These are phyloP conservation scores for Chaetomium tenue DNA, from an alignment of 495 filamentous ascomycete species.

Conservation along the genomic window DNA sequence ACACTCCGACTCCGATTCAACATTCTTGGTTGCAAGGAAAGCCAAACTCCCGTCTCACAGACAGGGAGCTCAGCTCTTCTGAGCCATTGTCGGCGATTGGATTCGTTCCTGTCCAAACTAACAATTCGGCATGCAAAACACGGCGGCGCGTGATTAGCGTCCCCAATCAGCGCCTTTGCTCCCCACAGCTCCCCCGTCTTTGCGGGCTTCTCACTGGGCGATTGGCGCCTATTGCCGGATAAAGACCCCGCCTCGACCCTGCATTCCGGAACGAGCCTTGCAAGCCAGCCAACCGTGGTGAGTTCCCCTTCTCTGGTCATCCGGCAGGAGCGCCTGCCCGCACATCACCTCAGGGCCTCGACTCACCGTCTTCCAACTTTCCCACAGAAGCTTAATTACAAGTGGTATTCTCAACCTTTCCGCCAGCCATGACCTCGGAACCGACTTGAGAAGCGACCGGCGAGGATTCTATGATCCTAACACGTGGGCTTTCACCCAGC, in stretches of 20 bases:
- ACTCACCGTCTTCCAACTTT: conserved; percentile 7
- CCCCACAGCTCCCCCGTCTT: conserved; percentile 16
- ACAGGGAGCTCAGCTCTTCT: too few relatives aligned
- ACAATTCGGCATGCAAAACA: conserved; percentile 1
- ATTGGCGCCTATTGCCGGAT: conserved; percentile 24
- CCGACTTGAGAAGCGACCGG: conserved; percentile 8
- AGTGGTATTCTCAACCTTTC: neutral
- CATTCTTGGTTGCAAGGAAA: neutral
- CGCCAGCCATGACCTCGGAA: conserved; percentile 3
- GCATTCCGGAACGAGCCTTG: conserved; percentile 14
- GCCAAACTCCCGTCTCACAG: too few relatives aligned
- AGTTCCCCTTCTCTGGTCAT: neutral
- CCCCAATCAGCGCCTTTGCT: conserved; percentile 10
- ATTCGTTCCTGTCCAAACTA: neutral
- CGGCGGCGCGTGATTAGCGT: conserved; percentile 20
- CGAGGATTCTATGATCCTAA: neutral
- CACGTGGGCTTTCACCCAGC: conserved; percentile 6
- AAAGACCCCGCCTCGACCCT: conserved; percentile 25
- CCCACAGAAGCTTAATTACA: neutral
- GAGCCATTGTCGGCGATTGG: conserved; percentile 8
- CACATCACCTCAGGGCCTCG: conserved; percentile 6
- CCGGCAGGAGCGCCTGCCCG: conserved; percentile 15
- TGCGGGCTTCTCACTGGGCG: conserved; percentile 6
- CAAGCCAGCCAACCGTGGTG: conserved; percentile 14
- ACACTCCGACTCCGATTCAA: neutral